These are phyloP conservation scores for Pseudogymnoascus sp. DNA, from an alignment of 2,329 filamentous ascomycete genomes.

Conservation along the genomic window DNA sequence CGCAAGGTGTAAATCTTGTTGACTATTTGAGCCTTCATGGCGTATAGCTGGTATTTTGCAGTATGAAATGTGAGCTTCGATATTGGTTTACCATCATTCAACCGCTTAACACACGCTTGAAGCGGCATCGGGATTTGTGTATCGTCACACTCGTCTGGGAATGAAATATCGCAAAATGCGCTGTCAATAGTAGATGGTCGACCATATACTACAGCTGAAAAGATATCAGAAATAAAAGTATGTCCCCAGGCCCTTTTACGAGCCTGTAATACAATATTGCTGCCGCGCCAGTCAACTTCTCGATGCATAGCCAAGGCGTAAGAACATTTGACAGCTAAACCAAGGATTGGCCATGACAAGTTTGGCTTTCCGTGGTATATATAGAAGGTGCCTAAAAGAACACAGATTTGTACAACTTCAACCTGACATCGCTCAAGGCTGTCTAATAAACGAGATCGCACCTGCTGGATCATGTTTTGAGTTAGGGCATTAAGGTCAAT, in stretches of 20 bases:
- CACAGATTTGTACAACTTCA: constrained; percentile 29
- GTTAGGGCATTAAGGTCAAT: neutral
- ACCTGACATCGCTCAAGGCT: constrained; percentile 14
- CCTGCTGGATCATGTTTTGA: neutral
- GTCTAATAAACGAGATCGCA: neutral
- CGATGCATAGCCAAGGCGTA: constrained; percentile 30
- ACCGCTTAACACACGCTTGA: neutral
- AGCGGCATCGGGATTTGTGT: constrained; percentile 9
- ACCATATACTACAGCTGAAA: constrained; percentile 27
- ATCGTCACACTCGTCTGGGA: constrained; percentile 23
- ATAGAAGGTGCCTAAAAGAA: constrained; percentile 32
- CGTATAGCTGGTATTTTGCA: constrained; percentile 25
- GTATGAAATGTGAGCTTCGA: constrained; percentile 22
- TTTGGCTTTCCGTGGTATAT: constrained; percentile 30
- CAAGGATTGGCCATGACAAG: constrained; percentile 33
- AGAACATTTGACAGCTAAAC: constrained; percentile 30
- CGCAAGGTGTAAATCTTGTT: constrained; percentile 23
- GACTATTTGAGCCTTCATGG: constrained; percentile 24
- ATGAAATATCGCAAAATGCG: constrained; percentile 22
- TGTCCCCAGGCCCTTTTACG: constrained; percentile 28
- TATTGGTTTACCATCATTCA: neutral
- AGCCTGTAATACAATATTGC: constrained; percentile 16
- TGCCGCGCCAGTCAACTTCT: neutral
- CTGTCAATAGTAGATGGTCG: constrained; percentile 25
- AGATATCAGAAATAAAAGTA: constrained; percentile 24